These are phyloP conservation scores for Arthrobotrys iridis DNA, from an alignment of 2,329 filamentous ascomycete species.

Conservation along the genomic window DNA sequence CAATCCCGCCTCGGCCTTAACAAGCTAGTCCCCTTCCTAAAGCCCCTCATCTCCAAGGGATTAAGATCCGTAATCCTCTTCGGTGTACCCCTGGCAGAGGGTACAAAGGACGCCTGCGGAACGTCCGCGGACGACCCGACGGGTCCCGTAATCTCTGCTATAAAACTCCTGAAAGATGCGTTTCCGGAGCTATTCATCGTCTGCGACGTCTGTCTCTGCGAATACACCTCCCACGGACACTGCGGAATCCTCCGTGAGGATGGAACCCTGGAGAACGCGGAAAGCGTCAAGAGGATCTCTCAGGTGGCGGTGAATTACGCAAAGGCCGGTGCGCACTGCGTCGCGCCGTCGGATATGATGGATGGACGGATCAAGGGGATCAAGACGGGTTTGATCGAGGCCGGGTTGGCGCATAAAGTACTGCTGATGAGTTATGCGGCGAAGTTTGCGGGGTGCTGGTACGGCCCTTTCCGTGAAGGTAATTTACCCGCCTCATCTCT, in stretches of 20 bases:
- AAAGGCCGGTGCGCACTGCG: slow-evolving; percentile 93
- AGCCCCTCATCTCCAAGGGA: slow-evolving; percentile 87
- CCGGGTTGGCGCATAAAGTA: slow-evolving; percentile 88
- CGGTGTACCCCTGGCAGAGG: slow-evolving; percentile 83
- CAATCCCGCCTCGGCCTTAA: slow-evolving; percentile 87
- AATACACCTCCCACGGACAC: slow-evolving; percentile 98
- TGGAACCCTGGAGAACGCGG: slow-evolving; percentile 87
- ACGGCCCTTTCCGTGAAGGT: slow-evolving; percentile 93
- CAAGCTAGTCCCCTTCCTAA: slow-evolving; percentile 82
- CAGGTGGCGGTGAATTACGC: slow-evolving; percentile 99
- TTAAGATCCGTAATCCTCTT: slow-evolving; percentile 94
- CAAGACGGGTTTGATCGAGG: slow-evolving; percentile 96
- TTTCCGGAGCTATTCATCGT: slow-evolving; percentile 93
- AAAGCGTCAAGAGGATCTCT: slow-evolving; percentile 92
- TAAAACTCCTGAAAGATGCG: slow-evolving; percentile 81
- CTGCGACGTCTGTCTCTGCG: slow-evolving; percentile 94
- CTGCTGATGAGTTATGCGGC: slow-evolving; percentile 97
- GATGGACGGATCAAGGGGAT: slow-evolving; percentile 96
- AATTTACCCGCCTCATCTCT: not conserved
- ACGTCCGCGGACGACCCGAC: slow-evolving; percentile 91
- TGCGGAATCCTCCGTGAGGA: slow-evolving; percentile 96
- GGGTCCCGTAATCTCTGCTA: slow-evolving; percentile 64
- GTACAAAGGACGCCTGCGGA: slow-evolving; percentile 88
- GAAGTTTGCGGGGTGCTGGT: slow-evolving; percentile 96
- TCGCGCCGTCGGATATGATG: slow-evolving; percentile 98